Evolutionary conservation across 2,329 filamentous ascomycete species (phyloP).

Genomic region (Curvularia lunata): DNA sequence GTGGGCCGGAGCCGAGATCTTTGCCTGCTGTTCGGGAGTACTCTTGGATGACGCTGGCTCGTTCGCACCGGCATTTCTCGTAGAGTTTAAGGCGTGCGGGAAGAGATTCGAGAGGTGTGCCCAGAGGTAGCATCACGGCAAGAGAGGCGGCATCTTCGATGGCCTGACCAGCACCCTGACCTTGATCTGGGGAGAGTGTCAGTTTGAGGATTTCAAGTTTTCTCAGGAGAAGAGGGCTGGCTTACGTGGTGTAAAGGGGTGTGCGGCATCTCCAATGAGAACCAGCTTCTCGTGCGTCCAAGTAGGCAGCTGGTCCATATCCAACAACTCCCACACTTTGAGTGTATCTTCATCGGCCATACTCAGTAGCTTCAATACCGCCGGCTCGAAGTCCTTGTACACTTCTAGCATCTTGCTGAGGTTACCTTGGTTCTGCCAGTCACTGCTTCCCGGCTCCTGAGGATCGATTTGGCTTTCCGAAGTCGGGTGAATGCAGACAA

Average conservation of each 20-base stretch:
- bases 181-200: constrained; percentile 53
- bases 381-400: constrained; percentile 48
- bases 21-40: constrained; percentile 61
- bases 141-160: constrained; percentile 71
- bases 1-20: constrained; percentile 51
- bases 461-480: constrained; percentile 33
- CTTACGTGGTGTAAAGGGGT: constrained; percentile 69
- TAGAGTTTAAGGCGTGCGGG: constrained; percentile 65
- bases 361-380: constrained; percentile 45
- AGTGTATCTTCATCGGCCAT: constrained; percentile 49
- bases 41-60: constrained; percentile 65
- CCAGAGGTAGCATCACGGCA: constrained; percentile 60
- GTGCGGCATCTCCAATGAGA: constrained; percentile 70
- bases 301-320: constrained; percentile 64
- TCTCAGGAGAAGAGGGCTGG: neutral
- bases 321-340: constrained; percentile 52
- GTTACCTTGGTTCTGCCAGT: constrained; percentile 49
- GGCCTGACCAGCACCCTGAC: constrained; percentile 67
- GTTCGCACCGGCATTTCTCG: constrained; percentile 62
- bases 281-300: constrained; percentile 64
- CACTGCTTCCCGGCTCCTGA: constrained; percentile 20
- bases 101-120: constrained; percentile 56
- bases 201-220: constrained; percentile 3
- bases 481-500: constrained; percentile 52
- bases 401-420: constrained; percentile 51